Percentiles rank a stretch among this genome's conserved stretches.
Conservation (phyloP, 495 filamentous ascomycete genomes). For the Eremomyces bilateralis region DNA sequence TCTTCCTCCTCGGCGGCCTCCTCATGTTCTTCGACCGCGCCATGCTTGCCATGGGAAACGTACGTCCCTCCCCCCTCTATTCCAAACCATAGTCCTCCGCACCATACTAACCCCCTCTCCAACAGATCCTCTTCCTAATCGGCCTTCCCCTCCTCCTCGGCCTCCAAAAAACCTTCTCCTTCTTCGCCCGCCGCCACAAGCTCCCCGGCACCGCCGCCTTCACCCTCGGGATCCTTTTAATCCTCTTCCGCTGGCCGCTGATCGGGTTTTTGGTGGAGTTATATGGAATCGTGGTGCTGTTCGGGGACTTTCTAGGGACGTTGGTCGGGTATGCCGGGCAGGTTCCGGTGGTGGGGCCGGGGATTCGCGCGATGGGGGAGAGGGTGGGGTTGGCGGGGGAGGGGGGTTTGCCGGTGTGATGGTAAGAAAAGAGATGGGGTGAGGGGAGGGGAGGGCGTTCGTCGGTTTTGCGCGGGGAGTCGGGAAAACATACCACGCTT, state of each 20-base stretch:
- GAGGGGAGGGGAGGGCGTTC: too few relatives aligned
- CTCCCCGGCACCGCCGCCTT: slow-evolving; percentile 82
- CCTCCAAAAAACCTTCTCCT: slow-evolving; percentile 66
- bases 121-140: slow-evolving; percentile 84
- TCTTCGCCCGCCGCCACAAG: slow-evolving; percentile 88
- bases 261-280: slow-evolving; percentile 77
- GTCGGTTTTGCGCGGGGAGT: too few relatives aligned
- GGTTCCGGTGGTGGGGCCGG: slow-evolving; percentile 68
- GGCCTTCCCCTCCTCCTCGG: slow-evolving; percentile 91
- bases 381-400: neutral
- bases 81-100: slow-evolving; percentile 2
- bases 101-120: slow-evolving; percentile 12
- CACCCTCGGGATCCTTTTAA: slow-evolving; percentile 59
- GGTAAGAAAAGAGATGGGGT: neutral
- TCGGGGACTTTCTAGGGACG: slow-evolving; percentile 90
- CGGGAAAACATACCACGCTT: too few relatives aligned
- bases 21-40: slow-evolving; percentile 94
- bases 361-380: slow-evolving; percentile 33
- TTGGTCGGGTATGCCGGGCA: slow-evolving; percentile 70
- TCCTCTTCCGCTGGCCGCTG: slow-evolving; percentile 71
- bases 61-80: slow-evolving; percentile 16
- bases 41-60: slow-evolving; percentile 82
- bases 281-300: slow-evolving; percentile 81
- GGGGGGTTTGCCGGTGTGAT: neutral
- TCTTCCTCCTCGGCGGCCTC: slow-evolving; percentile 85